Evolutionary conservation across 108 stramenopile genomes (phyloP), one percentile per base, ranked within the genome.

Genomic region (Skeletonema potamos): DNA sequence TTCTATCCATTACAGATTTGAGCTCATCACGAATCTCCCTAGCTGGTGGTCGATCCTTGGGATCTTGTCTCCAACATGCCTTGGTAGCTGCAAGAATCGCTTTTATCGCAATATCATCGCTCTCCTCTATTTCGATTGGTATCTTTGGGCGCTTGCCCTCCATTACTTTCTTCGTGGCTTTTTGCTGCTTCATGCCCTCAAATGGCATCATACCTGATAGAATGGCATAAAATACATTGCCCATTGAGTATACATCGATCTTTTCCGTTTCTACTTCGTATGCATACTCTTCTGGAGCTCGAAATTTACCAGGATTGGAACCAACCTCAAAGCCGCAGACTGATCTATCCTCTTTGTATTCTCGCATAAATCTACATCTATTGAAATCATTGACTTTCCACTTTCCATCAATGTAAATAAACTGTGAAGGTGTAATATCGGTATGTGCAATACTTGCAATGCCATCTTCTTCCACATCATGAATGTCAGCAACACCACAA

Each of bases 351-450:
- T 68, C 33, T 43, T 51, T 56, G 32, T 80, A 58, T 65, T 59
- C 58, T 24, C 72, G 36, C 55, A 91, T 73, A 46, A 89, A 85
- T 51, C 90, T 68, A 33, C 81, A 88, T 54, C 90, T 85, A 76
- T 91, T 91, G 64, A 91, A 91, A 62, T 91, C 90, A 62, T 83
- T 86, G 20, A 91, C 62, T 70, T 86, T 81, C 62, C 84, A 91
- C 46, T 76, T 61, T 11, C 87, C 90, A 62, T 91, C 71, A 20
- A 71, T 83, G 30, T 59, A 65, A 57, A 82, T 82, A 77, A 89
- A 89, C 54, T 89, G 88, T 43, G 85, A 79, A 12, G 84, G 81
- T 55, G 85, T 84, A 43, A 89, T 85, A 64, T 86, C 85, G 20
- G 87, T 89, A 61, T 89, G 88, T 11, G 86, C 88, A 39, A 89